These are phyloP conservation scores for Hypoxylon rickii DNA, from an alignment of 495 filamentous ascomycete species.

Conservation along the genomic window DNA sequence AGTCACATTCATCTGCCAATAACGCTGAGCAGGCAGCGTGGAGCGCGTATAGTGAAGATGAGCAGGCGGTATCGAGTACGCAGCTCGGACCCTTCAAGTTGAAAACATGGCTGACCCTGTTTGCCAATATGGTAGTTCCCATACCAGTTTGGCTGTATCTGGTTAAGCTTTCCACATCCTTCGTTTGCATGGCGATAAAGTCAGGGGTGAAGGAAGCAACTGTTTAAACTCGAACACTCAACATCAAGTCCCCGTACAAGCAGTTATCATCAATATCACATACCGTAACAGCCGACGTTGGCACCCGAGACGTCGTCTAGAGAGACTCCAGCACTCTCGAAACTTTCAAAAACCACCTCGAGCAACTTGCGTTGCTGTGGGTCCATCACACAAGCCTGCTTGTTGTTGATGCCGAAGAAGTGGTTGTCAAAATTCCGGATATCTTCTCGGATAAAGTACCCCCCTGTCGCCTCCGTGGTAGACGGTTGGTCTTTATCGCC, in stretches of 20 bases:
- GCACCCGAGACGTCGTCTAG: slow-evolving; percentile 66
- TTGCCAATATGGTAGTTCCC: slow-evolving; percentile 53
- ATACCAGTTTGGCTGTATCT: slow-evolving; percentile 58
- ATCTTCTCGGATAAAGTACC: slow-evolving; percentile 23
- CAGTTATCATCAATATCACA: too few species aligned
- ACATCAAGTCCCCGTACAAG: too few species aligned
- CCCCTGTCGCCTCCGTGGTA: background rate
- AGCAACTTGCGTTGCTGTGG: slow-evolving; percentile 49
- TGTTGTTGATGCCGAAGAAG: slow-evolving; percentile 24
- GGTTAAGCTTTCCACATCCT: slow-evolving; percentile 41
- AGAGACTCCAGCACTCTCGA: slow-evolving; percentile 42
- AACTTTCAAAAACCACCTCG: slow-evolving; percentile 45
- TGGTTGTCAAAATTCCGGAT: slow-evolving; percentile 16
- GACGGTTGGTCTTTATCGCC: background rate
- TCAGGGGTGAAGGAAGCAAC: slow-evolving; percentile 41
- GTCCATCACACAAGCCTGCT: slow-evolving; percentile 26
- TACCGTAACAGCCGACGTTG: slow-evolving; percentile 61
- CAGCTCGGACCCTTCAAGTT: slow-evolving; percentile 53
- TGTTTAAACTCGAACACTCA: too few species aligned
- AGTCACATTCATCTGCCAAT: slow-evolving; percentile 39
- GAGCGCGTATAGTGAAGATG: slow-evolving; percentile 45
- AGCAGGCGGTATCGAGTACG: slow-evolving; percentile 57
- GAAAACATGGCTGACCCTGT: slow-evolving; percentile 59
- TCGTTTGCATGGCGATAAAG: slow-evolving; percentile 42
- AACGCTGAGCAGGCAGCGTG: slow-evolving; percentile 43